phyloP scores from a whole-genome alignment of 1,139 yeast genomes.

The Tardiomyces depauwii region DNA sequence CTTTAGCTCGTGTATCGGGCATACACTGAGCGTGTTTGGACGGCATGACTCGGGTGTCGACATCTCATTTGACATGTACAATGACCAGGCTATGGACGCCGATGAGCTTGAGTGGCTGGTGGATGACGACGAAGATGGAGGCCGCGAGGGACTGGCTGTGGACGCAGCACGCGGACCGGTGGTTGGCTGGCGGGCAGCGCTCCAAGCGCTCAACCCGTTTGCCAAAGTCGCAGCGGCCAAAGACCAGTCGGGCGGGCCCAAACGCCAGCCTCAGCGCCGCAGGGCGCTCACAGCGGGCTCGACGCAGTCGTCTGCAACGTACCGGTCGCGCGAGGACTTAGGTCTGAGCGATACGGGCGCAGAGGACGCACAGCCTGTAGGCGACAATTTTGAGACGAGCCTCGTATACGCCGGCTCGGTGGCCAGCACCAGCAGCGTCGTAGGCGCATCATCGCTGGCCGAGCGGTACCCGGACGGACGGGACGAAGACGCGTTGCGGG shows the following conservation, averaged over 20 bases:
- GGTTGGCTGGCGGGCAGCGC: not conserved
- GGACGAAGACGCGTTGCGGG: not conserved
- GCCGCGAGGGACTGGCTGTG: not conserved
- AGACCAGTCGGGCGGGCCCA: not conserved
- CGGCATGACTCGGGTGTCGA: not conserved
- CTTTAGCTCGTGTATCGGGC: not conserved
- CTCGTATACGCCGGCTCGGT: not conserved
- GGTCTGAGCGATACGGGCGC: not conserved
- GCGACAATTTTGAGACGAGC: not conserved
- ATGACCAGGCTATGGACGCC: not conserved
- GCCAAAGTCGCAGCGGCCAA: not conserved
- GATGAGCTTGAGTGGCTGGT: not conserved
- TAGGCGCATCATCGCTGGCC: not conserved
- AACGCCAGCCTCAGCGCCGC: not conserved
- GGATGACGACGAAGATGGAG: not conserved
- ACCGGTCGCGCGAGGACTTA: not conserved
- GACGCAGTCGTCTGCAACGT: not conserved
- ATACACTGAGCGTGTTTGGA: not conserved
- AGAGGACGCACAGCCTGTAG: not conserved
- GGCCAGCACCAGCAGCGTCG: not conserved
- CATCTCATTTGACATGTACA: not conserved
- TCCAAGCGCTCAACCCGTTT: not conserved
- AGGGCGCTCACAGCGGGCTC: not conserved
- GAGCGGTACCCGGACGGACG: not conserved
- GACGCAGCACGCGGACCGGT: not conserved